phyloP scores from a whole-genome alignment of 2,329 filamentous ascomycete genomes.

The Pyrenochaeta sp. region DNA sequence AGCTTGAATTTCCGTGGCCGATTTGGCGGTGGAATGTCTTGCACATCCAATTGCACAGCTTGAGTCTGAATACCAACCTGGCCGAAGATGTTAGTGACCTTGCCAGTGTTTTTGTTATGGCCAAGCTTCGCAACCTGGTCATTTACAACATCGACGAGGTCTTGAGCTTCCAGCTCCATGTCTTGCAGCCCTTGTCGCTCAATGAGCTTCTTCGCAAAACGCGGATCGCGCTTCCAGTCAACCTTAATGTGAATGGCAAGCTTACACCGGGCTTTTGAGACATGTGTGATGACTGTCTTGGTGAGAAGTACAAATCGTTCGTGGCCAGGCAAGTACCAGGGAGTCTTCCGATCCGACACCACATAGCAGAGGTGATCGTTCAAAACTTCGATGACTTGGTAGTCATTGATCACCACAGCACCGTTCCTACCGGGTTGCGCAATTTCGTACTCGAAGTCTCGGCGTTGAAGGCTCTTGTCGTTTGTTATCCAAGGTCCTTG shows the following conservation, averaged over 20 bases:
- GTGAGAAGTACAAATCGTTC: constrained; percentile 81
- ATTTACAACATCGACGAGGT: constrained; percentile 77
- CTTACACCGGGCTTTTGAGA: constrained; percentile 91
- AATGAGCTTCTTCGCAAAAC: constrained; percentile 59
- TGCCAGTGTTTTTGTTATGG: constrained; percentile 75
- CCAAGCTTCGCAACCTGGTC: constrained; percentile 81
- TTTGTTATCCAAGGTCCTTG: constrained; percentile 84
- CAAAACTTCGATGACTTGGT: constrained; percentile 79
- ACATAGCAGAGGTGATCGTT: constrained; percentile 71
- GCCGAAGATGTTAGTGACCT: constrained; percentile 82
- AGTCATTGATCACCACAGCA: constrained; percentile 72
- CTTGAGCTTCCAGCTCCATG: constrained; percentile 74
- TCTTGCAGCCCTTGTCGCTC: constrained; percentile 77
- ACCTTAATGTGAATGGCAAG: constrained; percentile 86
- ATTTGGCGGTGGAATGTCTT: constrained; percentile 48
- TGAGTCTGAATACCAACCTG: constrained; percentile 74
- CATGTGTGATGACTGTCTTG: constrained; percentile 93
- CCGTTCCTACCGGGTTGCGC: constrained; percentile 55
- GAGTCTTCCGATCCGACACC: constrained; percentile 68
- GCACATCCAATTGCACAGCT: constrained; percentile 57
- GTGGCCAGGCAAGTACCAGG: constrained; percentile 87
- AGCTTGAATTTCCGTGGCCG: constrained; percentile 50
- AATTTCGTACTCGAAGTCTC: constrained; percentile 84
- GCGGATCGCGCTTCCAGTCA: constrained; percentile 75
- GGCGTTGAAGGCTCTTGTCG: constrained; percentile 74